Evolutionary conservation across 768 basidiomycete genomes (phyloP).

Genomic region (Cystofilobasidium capitatum): DNA sequence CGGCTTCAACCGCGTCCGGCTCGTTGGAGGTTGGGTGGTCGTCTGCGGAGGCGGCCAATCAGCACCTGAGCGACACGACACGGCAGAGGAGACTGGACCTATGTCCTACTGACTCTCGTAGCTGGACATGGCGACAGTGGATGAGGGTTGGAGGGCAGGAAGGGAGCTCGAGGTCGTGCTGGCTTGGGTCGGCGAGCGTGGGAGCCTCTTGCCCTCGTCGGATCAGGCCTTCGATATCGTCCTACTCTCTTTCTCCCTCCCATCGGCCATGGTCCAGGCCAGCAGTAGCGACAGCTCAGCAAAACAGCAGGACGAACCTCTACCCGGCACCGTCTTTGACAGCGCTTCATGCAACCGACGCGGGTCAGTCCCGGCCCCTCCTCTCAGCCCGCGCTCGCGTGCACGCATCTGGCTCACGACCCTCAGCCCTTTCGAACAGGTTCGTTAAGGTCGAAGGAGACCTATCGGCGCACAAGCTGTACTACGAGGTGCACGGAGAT

Average conservation of each 20-base stretch:
- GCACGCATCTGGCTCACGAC: not conserved
- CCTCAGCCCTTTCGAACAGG: not conserved
- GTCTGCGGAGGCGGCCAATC: not conserved
- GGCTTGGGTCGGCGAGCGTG: not conserved
- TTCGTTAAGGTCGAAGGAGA: not conserved
- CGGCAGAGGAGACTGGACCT: not conserved
- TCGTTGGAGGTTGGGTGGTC: slow-evolving; percentile 9
- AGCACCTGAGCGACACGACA: not conserved
- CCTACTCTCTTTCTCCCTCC: not conserved
- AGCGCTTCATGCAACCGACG: not conserved
- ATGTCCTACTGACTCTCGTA: slow-evolving; percentile 1
- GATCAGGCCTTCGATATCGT: too few species aligned
- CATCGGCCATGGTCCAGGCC: not conserved
- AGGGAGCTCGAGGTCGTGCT: not conserved
- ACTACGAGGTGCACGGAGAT: slow-evolving; percentile 57
- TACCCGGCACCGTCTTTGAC: slow-evolving; percentile 13
- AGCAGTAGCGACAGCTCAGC: not conserved
- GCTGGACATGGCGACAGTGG: not conserved
- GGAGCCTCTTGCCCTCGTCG: too few species aligned
- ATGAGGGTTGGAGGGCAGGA: not conserved
- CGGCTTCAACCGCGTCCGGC: not conserved
- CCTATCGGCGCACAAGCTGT: slow-evolving; percentile 2
- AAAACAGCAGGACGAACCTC: not conserved
- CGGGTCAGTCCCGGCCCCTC: slow-evolving; percentile 7
- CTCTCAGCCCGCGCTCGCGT: not conserved